Evolutionary conservation across 1,139 yeast species (phyloP), one percentile per base, ranked within the genome.

Genomic region (Kodamaea derodonti): DNA sequence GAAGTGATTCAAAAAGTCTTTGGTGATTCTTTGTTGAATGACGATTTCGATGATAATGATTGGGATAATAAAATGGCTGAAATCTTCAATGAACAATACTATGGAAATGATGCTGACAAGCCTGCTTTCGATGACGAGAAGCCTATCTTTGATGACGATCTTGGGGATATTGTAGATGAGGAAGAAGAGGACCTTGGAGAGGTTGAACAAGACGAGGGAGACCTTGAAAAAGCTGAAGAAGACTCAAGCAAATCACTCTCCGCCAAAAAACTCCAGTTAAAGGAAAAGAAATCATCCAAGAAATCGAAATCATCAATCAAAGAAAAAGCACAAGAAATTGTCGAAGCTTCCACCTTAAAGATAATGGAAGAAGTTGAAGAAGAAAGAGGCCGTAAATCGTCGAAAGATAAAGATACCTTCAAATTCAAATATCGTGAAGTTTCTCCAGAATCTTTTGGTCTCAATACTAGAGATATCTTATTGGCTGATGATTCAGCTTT

Each of bases 21-120:
- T 55, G 86, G 90, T 4, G 84, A 83, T 38, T 69, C 82, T 27
- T 71, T 88, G 46, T 64, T 94, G 42, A 84, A 85, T 35, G 95
- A 84, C 35, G 97, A 92, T 54, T 94, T 87, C 56, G 90, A 87
- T 47, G 90, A 84, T 51, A 78, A 82, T 27, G 95, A 85, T 42
- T 94, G 98, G 98, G 97, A 94, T 57, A 65, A 62, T 42, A 80
- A 86, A 42, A 82, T 94, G 83, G 79, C 84, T 27, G 83, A 85
- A 52, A 76, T 90, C 27, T 94, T 94, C 56, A 76, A 86, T 52
- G 95, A 87, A 37, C 87, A 80, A 40, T 87, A 75, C 52, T 86
- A 87, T 49, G 75, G 65, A 8, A 78, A 74, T 27, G 82, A 72
- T 32, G 69, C 60, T 10, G 59, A 49, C 15, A 69, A 69, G 44